Evolutionary conservation across 2,329 filamentous ascomycete species (phyloP).

Genomic region (Rutstroemia sp.): DNA sequence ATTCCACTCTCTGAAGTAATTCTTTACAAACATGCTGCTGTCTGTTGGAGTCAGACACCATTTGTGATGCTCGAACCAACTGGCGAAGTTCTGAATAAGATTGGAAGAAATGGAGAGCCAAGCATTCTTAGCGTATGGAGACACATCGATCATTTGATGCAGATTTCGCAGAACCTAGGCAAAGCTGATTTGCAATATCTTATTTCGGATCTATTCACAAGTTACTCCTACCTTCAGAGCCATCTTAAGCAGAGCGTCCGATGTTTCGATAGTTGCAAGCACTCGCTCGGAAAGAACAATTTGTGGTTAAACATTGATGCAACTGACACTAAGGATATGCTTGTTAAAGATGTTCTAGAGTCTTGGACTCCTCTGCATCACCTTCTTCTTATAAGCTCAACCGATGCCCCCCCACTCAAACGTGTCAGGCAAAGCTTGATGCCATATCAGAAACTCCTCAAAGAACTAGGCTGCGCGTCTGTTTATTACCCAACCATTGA

Average conservation of each 20-base stretch:
- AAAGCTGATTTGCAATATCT: conserved; percentile 12
- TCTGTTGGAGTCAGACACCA: conserved; percentile 23
- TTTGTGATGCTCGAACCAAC: conserved; percentile 16
- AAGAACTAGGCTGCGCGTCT: conserved; percentile 17
- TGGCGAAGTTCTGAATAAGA: conserved; percentile 7
- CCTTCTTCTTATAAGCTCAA: conserved; percentile 21
- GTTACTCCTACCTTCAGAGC: conserved; percentile 21
- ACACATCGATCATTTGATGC: conserved; percentile 18
- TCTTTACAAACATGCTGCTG: conserved; percentile 9
- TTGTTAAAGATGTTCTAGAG: conserved; percentile 11
- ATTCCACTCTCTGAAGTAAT: conserved; percentile 16
- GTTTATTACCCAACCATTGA: conserved; percentile 18
- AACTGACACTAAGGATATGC: not conserved
- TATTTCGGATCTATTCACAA: conserved; percentile 14
- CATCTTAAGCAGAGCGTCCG: conserved; percentile 5
- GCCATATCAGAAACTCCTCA: conserved; percentile 20
- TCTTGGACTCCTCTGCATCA: conserved; percentile 18
- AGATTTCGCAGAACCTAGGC: conserved; percentile 9
- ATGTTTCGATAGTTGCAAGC: not conserved
- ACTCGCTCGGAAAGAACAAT: not conserved
- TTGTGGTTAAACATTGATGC: conserved; percentile 20
- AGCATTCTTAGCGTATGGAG: conserved; percentile 13
- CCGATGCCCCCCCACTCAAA: conserved; percentile 19
- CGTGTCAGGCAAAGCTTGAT: conserved; percentile 17
- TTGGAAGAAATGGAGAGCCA: conserved; percentile 7